phyloP scores from a whole-genome alignment of 1,284 basidiomycete genomes.

The Ceratobasidium sp. region DNA sequence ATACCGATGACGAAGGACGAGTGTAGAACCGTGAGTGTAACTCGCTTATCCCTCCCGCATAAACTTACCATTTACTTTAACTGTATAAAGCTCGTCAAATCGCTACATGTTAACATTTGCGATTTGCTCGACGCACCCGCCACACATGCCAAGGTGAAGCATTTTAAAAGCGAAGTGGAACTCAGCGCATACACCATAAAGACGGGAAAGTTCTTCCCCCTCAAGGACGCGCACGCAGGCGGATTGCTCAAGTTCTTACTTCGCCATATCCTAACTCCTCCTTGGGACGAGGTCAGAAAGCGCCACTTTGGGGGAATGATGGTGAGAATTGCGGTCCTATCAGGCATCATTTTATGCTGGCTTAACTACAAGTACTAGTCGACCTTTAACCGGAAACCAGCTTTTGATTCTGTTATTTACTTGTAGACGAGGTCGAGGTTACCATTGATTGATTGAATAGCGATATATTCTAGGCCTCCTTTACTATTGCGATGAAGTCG shows the following conservation, averaged over 20 bases:
- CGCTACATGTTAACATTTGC: slow-evolving; percentile 45
- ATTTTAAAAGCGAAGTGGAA: slow-evolving; percentile 24
- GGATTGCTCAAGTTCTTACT: slow-evolving; percentile 42
- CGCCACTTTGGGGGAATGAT: too few species aligned
- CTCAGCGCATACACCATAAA: slow-evolving; percentile 36
- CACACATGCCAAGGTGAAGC: neutral
- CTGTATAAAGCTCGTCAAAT: slow-evolving; percentile 28
- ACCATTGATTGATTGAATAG: too few species aligned
- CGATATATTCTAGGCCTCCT: too few species aligned
- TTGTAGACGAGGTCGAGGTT: too few species aligned
- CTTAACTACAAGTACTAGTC: too few species aligned
- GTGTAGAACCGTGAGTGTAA: slow-evolving; percentile 28
- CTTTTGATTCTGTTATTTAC: too few species aligned
- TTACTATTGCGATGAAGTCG: too few species aligned
- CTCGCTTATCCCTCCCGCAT: neutral
- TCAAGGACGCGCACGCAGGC: slow-evolving; percentile 46
- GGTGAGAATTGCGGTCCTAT: too few species aligned
- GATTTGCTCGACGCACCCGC: slow-evolving; percentile 40
- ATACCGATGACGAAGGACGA: slow-evolving; percentile 12
- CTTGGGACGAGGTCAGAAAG: too few species aligned
- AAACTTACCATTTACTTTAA: too few species aligned
- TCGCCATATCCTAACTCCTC: slow-evolving; percentile 20
- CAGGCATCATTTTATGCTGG: too few species aligned
- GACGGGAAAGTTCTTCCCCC: slow-evolving; percentile 44
- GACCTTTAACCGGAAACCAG: too few species aligned